Percentiles rank a stretch among this genome's conserved stretches.
Evolutionary conservation across 306 rosid genomes (phyloP).

Genomic region (Calophaca sinica): DNA sequence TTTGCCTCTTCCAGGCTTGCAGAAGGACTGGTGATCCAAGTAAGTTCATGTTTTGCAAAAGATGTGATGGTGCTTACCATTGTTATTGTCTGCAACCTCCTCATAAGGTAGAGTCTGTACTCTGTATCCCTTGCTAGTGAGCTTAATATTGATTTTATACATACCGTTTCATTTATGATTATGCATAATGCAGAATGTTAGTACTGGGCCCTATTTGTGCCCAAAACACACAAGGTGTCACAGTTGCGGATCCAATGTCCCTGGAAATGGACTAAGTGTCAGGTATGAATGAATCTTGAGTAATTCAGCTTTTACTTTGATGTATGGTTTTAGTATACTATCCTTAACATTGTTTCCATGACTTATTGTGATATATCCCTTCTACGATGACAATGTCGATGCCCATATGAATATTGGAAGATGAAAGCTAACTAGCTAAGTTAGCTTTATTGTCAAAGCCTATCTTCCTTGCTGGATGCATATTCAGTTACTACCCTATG

Average conservation of each 20-base stretch:
- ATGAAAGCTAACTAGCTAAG: slow-evolving; percentile 28
- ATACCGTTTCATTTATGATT: slow-evolving; percentile 44
- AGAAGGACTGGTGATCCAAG: slow-evolving; percentile 95
- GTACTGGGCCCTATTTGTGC: slow-evolving; percentile 93
- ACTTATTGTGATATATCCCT: slow-evolving; percentile 1
- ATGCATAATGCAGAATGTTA: slow-evolving; percentile 78
- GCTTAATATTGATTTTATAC: slow-evolving; percentile 33
- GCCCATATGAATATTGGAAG: slow-evolving; percentile 5
- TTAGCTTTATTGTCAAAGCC: slow-evolving; percentile 24
- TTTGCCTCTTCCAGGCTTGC: slow-evolving; percentile 72
- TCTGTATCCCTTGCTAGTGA: slow-evolving; percentile 25
- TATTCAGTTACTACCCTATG: background rate
- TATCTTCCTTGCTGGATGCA: slow-evolving; percentile 1
- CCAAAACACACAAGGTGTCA: slow-evolving; percentile 93
- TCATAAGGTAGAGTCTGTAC: slow-evolving; percentile 70
- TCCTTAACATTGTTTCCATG: slow-evolving; percentile 2
- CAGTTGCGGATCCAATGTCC: slow-evolving; percentile 95
- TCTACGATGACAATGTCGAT: background rate
- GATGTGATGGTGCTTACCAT: slow-evolving; percentile 98
- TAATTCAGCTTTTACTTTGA: slow-evolving; percentile 31
- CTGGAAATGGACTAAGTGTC: slow-evolving; percentile 98
- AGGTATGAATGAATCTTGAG: slow-evolving; percentile 60
- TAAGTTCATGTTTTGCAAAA: slow-evolving; percentile 96
- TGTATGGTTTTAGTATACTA: slow-evolving; percentile 15
- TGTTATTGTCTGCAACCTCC: slow-evolving; percentile 98